Evolutionary conservation across 139 green algal genomes (phyloP).

Genomic region (Auxenochlorella protothecoides): DNA sequence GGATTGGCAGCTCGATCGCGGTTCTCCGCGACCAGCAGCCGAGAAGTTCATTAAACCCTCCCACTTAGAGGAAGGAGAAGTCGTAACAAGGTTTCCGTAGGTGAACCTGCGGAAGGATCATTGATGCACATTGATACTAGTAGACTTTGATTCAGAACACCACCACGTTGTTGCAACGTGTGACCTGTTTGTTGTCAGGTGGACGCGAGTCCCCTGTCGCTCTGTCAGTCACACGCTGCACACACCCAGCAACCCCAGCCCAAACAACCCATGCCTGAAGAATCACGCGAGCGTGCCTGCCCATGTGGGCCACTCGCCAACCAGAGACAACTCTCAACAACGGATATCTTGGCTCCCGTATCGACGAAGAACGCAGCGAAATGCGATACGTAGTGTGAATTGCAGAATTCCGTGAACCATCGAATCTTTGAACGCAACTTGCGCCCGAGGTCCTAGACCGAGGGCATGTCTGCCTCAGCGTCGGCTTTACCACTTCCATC

Average conservation of each 20-base stretch:
- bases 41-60: constrained; percentile 64
- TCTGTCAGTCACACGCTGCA: no score
- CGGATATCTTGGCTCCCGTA: constrained; percentile 77
- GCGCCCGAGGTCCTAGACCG: constrained; percentile 62
- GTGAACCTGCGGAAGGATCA: constrained; percentile 74
- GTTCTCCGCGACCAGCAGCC: constrained; percentile 27
- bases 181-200: no score
- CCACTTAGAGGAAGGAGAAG: constrained; percentile 79
- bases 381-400: constrained; percentile 93
- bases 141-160: no score
- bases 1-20: constrained; percentile 41
- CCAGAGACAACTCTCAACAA: constrained; percentile 78
- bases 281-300: no score
- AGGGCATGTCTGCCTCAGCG: constrained; percentile 82
- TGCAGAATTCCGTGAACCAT: constrained; percentile 87
- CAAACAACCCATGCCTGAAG: no score
- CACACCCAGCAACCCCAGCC: no score
- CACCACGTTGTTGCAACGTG: no score
- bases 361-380: constrained; percentile 93
- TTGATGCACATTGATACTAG: no score
- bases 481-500: no score
- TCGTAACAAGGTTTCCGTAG: constrained; percentile 77
- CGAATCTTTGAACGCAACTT: constrained; percentile 90
- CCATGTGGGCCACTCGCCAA: constrained; percentile 12
- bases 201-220: no score